Conservation (phyloP, 1,139 yeast species). For the Yamadazyma triangularis region DNA sequence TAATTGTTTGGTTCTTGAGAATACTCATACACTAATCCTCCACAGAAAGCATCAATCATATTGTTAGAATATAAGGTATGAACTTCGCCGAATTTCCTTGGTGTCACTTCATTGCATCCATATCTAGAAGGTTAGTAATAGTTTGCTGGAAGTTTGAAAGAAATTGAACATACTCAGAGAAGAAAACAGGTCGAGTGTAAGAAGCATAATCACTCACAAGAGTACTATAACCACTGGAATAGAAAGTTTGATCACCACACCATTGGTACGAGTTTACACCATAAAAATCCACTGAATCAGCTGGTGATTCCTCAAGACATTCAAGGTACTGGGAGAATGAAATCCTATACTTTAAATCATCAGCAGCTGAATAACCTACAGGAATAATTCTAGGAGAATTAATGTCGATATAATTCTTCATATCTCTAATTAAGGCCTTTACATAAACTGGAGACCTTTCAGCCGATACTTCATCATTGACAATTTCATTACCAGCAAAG, state of each 20-base stretch:
- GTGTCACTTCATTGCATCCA: conserved; percentile 84
- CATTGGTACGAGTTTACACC: conserved; percentile 96
- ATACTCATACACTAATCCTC: conserved; percentile 90
- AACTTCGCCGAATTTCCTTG: conserved; percentile 80
- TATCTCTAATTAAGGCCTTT: conserved; percentile 75
- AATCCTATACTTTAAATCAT: conserved; percentile 71
- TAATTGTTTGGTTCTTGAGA: conserved; percentile 86
- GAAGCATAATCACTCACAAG: conserved; percentile 67
- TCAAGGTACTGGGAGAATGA: conserved; percentile 78
- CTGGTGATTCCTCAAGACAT: conserved; percentile 57
- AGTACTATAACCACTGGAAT: conserved; percentile 74
- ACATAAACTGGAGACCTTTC: conserved; percentile 61
- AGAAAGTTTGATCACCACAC: conserved; percentile 89
- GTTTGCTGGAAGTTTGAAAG: background rate
- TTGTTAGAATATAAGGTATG: conserved; percentile 62
- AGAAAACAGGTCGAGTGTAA: conserved; percentile 73
- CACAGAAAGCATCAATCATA: conserved; percentile 81
- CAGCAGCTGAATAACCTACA: conserved; percentile 95
- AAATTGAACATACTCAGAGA: conserved; percentile 61
- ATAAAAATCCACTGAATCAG: conserved; percentile 77
- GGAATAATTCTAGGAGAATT: conserved; percentile 70
- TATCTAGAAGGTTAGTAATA: conserved; percentile 15
- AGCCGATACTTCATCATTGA: conserved; percentile 79
- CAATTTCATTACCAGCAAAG: conserved; percentile 91
- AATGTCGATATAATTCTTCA: conserved; percentile 61